These are phyloP conservation scores for Blastomyces percursus DNA, from an alignment of 2,329 filamentous ascomycete species.

Conservation along the genomic window DNA sequence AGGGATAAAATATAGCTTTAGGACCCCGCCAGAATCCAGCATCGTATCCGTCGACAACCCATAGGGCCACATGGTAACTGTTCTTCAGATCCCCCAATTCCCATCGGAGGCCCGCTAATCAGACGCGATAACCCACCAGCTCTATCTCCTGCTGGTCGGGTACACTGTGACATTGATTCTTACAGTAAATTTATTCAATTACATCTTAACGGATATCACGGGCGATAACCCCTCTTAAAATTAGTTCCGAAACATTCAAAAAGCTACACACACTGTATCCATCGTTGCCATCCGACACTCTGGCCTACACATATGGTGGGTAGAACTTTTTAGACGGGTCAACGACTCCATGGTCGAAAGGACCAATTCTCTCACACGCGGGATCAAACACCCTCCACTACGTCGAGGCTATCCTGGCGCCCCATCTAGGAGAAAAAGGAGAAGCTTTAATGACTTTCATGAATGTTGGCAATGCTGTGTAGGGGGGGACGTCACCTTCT, in stretches of 20 bases:
- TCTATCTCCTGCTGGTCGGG: constrained; percentile 1
- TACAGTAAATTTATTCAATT: constrained; percentile 5
- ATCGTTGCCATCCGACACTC: neutral
- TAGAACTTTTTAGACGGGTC: constrained; percentile 6
- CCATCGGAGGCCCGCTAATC: constrained; percentile 7
- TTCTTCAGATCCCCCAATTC: neutral
- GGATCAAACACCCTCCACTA: constrained; percentile 4
- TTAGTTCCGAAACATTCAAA: constrained; percentile 7
- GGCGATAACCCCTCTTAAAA: constrained; percentile 2
- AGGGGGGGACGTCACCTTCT: neutral
- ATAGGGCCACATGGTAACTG: constrained; percentile 7
- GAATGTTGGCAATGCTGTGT: neutral
- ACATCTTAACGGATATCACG: constrained; percentile 9
- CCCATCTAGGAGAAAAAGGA: neutral
- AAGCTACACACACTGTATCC: constrained; percentile 9
- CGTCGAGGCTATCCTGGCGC: neutral
- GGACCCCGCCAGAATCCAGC: constrained; percentile 7
- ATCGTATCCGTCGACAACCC: constrained; percentile 9
- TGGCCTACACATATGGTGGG: constrained; percentile 8
- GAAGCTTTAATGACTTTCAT: neutral
- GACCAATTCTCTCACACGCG: constrained; percentile 7
- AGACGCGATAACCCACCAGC: constrained; percentile 8
- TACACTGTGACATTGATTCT: constrained; percentile 9
- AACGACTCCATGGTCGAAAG: constrained; percentile 6
- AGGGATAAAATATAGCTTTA: constrained; percentile 9